These are phyloP conservation scores for Penicillium sp. DNA, from an alignment of 2,329 filamentous ascomycete species.

Conservation along the genomic window DNA sequence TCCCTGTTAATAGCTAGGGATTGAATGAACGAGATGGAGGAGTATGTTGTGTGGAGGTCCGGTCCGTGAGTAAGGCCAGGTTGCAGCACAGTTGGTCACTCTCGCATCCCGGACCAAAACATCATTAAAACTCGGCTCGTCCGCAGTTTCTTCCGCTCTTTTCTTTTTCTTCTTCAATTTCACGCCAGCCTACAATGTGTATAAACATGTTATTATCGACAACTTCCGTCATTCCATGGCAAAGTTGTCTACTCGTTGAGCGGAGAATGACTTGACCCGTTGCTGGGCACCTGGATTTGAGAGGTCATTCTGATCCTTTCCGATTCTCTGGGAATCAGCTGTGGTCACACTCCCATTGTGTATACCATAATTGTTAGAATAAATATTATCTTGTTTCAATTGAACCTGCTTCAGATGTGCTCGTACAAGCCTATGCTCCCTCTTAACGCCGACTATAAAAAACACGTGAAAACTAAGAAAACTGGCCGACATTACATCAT, in stretches of 20 bases:
- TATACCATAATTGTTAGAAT: not conserved
- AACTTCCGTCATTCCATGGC: constrained; percentile 52
- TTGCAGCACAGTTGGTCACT: constrained; percentile 45
- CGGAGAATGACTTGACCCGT: constrained; percentile 65
- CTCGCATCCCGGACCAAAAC: constrained; percentile 34
- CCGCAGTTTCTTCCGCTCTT: constrained; percentile 32
- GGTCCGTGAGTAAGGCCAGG: constrained; percentile 45
- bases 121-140: constrained; percentile 29
- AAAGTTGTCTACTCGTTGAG: constrained; percentile 68
- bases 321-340: constrained; percentile 71
- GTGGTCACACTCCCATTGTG: constrained; percentile 55
- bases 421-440: constrained; percentile 3
- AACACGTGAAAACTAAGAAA: not conserved
- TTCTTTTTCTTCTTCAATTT: constrained; percentile 45
- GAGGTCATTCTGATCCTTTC: constrained; percentile 60
- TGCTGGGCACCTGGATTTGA: constrained; percentile 71
- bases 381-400: constrained; percentile 1
- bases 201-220: constrained; percentile 58
- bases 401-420: not conserved
- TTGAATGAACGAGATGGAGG: constrained; percentile 31
- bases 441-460: constrained; percentile 15
- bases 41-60: constrained; percentile 39
- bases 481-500: constrained; percentile 49
- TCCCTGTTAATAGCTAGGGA: constrained; percentile 32
- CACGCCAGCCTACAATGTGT: constrained; percentile 52